phyloP scores from a whole-genome alignment of 2,329 filamentous ascomycete species.

The Tolypocladium cylindrosporum region DNA sequence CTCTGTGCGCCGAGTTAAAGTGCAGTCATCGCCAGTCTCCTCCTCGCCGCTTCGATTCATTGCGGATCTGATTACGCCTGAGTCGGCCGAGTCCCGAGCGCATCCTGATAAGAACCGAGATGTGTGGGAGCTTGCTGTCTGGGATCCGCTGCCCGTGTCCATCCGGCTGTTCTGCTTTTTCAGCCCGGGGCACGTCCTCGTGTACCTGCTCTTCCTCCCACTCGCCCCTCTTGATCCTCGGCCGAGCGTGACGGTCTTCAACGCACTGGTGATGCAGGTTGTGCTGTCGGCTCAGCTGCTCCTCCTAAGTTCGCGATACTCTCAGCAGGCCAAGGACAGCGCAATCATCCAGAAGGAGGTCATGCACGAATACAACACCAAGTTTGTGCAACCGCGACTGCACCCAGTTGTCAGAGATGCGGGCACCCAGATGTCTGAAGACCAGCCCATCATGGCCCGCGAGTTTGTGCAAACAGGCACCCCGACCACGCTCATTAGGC shows the following conservation, averaged over 20 bases:
- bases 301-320: constrained; percentile 62
- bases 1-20: constrained; percentile 78
- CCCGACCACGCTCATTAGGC: constrained; percentile 55
- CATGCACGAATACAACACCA: constrained; percentile 89
- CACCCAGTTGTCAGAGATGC: constrained; percentile 70
- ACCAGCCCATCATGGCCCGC: constrained; percentile 28
- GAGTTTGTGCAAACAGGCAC: constrained; percentile 40
- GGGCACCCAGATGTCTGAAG: constrained; percentile 62
- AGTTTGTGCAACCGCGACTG: constrained; percentile 86
- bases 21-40: constrained; percentile 70
- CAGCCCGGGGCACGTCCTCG: constrained; percentile 83
- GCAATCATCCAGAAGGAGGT: constrained; percentile 84
- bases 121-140: constrained; percentile 90
- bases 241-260: constrained; percentile 79
- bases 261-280: constrained; percentile 64
- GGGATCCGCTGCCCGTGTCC: constrained; percentile 83
- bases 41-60: constrained; percentile 73
- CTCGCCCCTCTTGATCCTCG: constrained; percentile 63
- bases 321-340: constrained; percentile 77
- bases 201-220: constrained; percentile 84
- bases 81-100: constrained; percentile 69
- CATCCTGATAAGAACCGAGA: constrained; percentile 75
- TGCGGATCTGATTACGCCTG: constrained; percentile 53
- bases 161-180: constrained; percentile 81
- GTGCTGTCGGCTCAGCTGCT: constrained; percentile 71